Evolutionary conservation across 306 rosid species (phyloP).

Genomic region (Oemleria cerasiformis): DNA sequence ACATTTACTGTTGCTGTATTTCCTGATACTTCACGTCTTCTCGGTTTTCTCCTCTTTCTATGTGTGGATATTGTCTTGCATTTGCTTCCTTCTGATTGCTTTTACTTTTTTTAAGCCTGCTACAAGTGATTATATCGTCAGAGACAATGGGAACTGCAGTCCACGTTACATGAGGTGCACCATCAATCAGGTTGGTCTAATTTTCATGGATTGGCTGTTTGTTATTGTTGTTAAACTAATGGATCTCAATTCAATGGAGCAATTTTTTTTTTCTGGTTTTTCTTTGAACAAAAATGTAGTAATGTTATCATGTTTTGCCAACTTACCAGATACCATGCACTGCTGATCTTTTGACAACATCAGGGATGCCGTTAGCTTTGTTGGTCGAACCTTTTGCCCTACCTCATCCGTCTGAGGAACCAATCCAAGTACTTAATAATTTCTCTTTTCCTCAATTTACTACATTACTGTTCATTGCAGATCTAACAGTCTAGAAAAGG

Average conservation of each 20-base stretch:
- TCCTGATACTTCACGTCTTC: neutral
- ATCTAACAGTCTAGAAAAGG: neutral
- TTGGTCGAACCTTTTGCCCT: constrained; percentile 94
- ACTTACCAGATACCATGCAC: constrained; percentile 80
- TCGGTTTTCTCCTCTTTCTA: constrained; percentile 9
- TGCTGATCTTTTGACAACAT: constrained; percentile 80
- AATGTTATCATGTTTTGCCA: constrained; percentile 22
- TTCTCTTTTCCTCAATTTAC: constrained; percentile 17
- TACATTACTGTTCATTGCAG: constrained; percentile 12
- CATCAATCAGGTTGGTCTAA: constrained; percentile 73
- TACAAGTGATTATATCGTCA: constrained; percentile 80
- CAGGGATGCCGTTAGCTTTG: constrained; percentile 97
- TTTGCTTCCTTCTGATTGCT: constrained; percentile 13
- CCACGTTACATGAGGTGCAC: constrained; percentile 99
- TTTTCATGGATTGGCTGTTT: constrained; percentile 15
- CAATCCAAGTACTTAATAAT: constrained; percentile 64
- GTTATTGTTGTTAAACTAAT: neutral
- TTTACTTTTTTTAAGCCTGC: constrained; percentile 69
- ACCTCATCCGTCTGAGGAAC: constrained; percentile 95
- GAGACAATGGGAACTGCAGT: constrained; percentile 95
- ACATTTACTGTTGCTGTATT: constrained; percentile 3
- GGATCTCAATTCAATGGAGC: neutral
- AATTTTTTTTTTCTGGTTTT: neutral
- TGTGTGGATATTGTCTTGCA: constrained; percentile 14
- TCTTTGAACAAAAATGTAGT: neutral